Conservation (phyloP, 805 yeast species). For the Candida maltosa region DNA sequence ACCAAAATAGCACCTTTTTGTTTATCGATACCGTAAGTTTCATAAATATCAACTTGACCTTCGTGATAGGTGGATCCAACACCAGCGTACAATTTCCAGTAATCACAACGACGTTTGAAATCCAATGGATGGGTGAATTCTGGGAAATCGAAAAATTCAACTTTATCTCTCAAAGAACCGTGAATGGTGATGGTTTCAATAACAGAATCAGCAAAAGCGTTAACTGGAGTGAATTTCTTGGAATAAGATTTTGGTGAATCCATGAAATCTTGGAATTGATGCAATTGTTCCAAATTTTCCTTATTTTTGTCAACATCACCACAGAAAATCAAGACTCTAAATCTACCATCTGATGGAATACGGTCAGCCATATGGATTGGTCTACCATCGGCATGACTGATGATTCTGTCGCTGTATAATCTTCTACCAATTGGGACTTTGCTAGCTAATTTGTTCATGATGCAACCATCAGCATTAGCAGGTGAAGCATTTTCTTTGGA, state of each 20-base stretch:
- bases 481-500: slow-evolving; percentile 8
- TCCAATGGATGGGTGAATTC: slow-evolving; percentile 19
- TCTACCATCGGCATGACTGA: slow-evolving; percentile 21
- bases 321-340: slow-evolving; percentile 22
- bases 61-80: slow-evolving; percentile 23
- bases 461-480: slow-evolving; percentile 5
- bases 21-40: slow-evolving; percentile 21
- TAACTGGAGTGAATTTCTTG: slow-evolving; percentile 18
- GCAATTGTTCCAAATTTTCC: slow-evolving; percentile 5
- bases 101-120: slow-evolving; percentile 18
- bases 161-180: slow-evolving; percentile 12
- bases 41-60: slow-evolving; percentile 22
- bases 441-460: slow-evolving; percentile 11
- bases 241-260: slow-evolving; percentile 12
- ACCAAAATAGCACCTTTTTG: slow-evolving; percentile 20
- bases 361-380: slow-evolving; percentile 19
- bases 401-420: slow-evolving; percentile 17
- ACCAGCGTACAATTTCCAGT: slow-evolving; percentile 23
- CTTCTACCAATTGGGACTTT: slow-evolving; percentile 23
- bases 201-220: slow-evolving; percentile 18
- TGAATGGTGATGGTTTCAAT: slow-evolving; percentile 23
- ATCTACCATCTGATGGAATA: slow-evolving; percentile 25
- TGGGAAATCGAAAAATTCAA: slow-evolving; percentile 24
- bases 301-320: slow-evolving; percentile 16
- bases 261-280: slow-evolving; percentile 9